Evolutionary conservation across 371 early-diverging fungal species (phyloP), one percentile per base, ranked within the genome.

Genomic region (Dichotomocladium elegans): DNA sequence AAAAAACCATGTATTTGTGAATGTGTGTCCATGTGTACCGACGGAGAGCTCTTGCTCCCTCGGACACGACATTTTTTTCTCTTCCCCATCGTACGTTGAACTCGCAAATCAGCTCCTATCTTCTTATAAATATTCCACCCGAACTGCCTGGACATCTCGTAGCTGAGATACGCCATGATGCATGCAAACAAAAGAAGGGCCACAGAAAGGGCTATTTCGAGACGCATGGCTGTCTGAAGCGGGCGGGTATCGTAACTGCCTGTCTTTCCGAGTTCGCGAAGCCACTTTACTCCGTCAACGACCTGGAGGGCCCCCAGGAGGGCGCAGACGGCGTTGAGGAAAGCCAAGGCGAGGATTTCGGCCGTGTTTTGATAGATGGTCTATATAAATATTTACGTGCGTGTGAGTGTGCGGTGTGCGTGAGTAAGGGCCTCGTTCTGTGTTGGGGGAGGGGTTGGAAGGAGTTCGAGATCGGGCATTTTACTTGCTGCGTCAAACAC

Each of bases 401-500:
- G n/a, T 10, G 15, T 17, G 11, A 41, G 5, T 15, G 34, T 37
- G n/a, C n/a, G n/a, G n/a, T n/a, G n/a, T n/a, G n/a, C n/a, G n/a
- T n/a, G n/a, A n/a, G n/a, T n/a, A n/a, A n/a, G n/a, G n/a, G n/a
- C n/a, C n/a, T n/a, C n/a, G n/a, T n/a, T n/a, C n/a, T 30, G 27
- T 22, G 15, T 41, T 30, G 17, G 43, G 6, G 49, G 21, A 51
- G 30, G 41, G 15, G 10, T n/a, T 17, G 21, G 17, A 8, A 37
- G 24, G 27, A 6, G 22, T 53, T 37, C 4, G 26, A 52, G 28
- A 48, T 37, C 35, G 27, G 29, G 40, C 43, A 37, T 29, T 28
- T 7, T 14, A 68, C 65, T 58, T 73, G 71, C 77, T 26, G 78
- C 78, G 56, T 77, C 78, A 30, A 77, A 55, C 3, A 57, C 67